Percentiles rank a stretch among this genome's conserved stretches.
These are phyloP conservation scores for Beta macrorhiza DNA, from an alignment of 179 eudicot species.

Conservation along the genomic window DNA sequence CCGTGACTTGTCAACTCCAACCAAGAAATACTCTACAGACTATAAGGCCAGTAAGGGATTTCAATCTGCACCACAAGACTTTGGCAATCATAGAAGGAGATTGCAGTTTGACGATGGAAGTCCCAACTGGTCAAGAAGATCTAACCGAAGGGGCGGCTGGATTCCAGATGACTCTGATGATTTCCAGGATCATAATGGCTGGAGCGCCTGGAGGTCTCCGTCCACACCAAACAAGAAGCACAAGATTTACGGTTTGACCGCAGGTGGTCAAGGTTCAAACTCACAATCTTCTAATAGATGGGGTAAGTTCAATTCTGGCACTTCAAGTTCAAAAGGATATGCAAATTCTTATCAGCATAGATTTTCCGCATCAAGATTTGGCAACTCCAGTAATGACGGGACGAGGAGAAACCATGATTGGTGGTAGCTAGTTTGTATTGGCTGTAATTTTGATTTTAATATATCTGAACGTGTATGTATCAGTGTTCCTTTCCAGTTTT, in stretches of 20 bases:
- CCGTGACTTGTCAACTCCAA: slow-evolving; percentile 55
- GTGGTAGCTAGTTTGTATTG: slow-evolving; percentile 45
- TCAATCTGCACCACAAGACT: slow-evolving; percentile 57
- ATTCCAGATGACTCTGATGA: slow-evolving; percentile 59
- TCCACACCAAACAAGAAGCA: slow-evolving; percentile 47
- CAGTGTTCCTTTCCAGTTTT: background rate
- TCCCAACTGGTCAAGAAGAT: slow-evolving; percentile 38
- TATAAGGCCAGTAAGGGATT: slow-evolving; percentile 31
- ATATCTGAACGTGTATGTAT: slow-evolving; percentile 13
- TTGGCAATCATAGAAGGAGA: slow-evolving; percentile 42
- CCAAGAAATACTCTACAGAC: slow-evolving; percentile 35
- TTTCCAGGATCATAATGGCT: slow-evolving; percentile 29
- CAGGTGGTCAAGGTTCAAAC: slow-evolving; percentile 41
- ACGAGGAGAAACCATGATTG: slow-evolving; percentile 49
- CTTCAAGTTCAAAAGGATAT: slow-evolving; percentile 46
- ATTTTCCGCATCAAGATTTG: slow-evolving; percentile 60
- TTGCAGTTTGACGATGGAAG: slow-evolving; percentile 36
- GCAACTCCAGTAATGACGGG: slow-evolving; percentile 37
- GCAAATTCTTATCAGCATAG: slow-evolving; percentile 34
- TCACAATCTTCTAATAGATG: slow-evolving; percentile 35
- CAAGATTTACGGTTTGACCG: slow-evolving; percentile 31
- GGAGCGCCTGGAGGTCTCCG: slow-evolving; percentile 65
- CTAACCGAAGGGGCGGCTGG: slow-evolving; percentile 70
- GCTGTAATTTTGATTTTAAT: slow-evolving; percentile 7
- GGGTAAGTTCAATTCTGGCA: slow-evolving; percentile 31